A percentile compares a stretch with the other conserved stretches of the same genome.
Evolutionary conservation across 2,329 filamentous ascomycete genomes (phyloP).

Genomic region (Monosporascus sp.): DNA sequence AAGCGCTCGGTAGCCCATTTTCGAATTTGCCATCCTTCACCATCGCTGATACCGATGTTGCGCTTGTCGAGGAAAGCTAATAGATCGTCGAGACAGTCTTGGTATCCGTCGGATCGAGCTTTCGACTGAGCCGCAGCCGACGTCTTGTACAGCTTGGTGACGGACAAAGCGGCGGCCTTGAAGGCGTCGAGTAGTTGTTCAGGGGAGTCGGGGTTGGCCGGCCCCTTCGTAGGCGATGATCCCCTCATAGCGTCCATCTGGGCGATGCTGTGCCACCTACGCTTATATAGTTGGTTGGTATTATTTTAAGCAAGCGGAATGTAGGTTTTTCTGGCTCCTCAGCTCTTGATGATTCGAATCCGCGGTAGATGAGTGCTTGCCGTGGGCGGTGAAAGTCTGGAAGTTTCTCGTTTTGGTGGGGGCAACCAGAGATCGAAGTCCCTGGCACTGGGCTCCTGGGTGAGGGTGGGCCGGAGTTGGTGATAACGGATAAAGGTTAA

Average conservation of each 20-base stretch:
- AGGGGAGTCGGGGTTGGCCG: constrained; percentile 39
- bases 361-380: neutral
- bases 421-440: neutral
- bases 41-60: constrained; percentile 70
- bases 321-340: neutral
- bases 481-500: neutral
- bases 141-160: constrained; percentile 94
- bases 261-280: neutral
- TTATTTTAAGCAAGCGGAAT: neutral
- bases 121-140: constrained; percentile 73
- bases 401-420: constrained; percentile 1
- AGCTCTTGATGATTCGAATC: neutral
- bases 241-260: constrained; percentile 24
- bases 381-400: neutral
- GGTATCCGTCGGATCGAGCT: constrained; percentile 77
- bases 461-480: neutral
- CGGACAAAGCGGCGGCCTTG: constrained; percentile 84
- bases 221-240: constrained; percentile 23
- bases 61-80: constrained; percentile 79
- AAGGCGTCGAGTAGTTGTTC: constrained; percentile 80
- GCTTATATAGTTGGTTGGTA: neutral
- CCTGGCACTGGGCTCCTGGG: neutral
- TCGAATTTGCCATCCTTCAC: constrained; percentile 63
- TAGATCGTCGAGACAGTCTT: constrained; percentile 88
- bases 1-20: constrained; percentile 65